Evolutionary conservation across 306 rosid species (phyloP).

Genomic region (Luffa acutangula): DNA sequence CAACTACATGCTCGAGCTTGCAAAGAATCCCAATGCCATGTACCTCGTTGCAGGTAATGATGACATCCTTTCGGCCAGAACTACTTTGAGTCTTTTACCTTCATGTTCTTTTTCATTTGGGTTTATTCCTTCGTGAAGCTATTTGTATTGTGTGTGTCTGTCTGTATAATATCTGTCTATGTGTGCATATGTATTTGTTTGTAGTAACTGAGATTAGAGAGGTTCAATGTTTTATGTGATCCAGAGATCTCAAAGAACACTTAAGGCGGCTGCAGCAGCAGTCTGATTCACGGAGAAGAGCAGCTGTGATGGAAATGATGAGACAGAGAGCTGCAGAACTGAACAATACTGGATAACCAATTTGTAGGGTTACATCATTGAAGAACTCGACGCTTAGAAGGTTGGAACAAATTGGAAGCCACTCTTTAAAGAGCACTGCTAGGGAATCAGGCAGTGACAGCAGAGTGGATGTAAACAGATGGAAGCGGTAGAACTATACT

Average conservation of each 20-base stretch:
- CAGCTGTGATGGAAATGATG: slow-evolving; percentile 99
- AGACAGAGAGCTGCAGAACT: slow-evolving; percentile 98
- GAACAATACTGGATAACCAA: slow-evolving; percentile 50
- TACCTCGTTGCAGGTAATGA: slow-evolving; percentile 95
- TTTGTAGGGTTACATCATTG: slow-evolving; percentile 22
- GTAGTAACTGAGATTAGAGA: neutral
- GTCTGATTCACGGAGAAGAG: slow-evolving; percentile 91
- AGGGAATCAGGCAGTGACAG: slow-evolving; percentile 18
- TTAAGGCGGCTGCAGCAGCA: slow-evolving; percentile 92
- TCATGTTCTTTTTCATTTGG: neutral
- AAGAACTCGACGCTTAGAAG: slow-evolving; percentile 12
- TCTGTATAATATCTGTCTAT: neutral
- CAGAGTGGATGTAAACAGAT: slow-evolving; percentile 15
- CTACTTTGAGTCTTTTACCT: neutral
- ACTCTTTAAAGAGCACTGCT: slow-evolving; percentile 22
- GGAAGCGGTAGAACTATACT: slow-evolving; percentile 26
- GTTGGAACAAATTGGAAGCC: slow-evolving; percentile 20
- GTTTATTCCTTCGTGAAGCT: neutral
- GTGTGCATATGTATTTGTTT: neutral
- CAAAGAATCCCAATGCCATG: slow-evolving; percentile 88
- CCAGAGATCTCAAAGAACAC: slow-evolving; percentile 93
- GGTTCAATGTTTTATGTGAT: neutral
- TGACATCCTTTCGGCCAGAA: neutral
- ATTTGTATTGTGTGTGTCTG: neutral
- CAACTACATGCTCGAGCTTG: slow-evolving; percentile 99